These are phyloP conservation scores for Pythium monospermum DNA, from an alignment of 352 stramenopile species.

Conservation along the genomic window DNA sequence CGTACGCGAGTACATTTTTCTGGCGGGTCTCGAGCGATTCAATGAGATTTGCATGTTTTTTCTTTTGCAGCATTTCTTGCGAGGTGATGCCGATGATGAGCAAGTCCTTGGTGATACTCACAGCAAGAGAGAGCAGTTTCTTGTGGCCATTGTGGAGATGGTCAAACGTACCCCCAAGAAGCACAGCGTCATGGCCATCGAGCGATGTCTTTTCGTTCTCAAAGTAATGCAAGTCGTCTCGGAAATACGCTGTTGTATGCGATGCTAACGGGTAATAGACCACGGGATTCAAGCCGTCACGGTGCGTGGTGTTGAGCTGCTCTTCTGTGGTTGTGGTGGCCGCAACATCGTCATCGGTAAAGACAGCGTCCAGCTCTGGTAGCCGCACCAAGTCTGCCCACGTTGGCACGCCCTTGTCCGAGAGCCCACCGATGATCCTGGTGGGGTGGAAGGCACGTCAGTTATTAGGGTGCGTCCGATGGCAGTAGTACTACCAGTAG, in stretches of 20 bases:
- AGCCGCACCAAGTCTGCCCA: conserved; percentile 63
- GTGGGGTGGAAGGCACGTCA: background rate
- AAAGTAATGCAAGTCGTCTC: conserved; percentile 61
- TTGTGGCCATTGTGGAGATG: conserved; percentile 90
- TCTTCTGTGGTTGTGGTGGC: conserved; percentile 16
- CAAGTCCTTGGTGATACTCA: conserved; percentile 35
- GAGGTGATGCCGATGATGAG: conserved; percentile 80
- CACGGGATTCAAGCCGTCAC: conserved; percentile 51
- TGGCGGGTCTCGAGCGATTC: conserved; percentile 56
- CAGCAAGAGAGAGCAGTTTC: conserved; percentile 81
- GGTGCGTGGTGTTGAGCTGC: conserved; percentile 55
- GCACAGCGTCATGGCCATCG: conserved; percentile 42
- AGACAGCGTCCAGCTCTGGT: conserved; percentile 63
- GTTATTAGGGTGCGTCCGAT: too few relatives aligned
- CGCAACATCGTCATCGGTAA: conserved; percentile 59
- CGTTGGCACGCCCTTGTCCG: conserved; percentile 17
- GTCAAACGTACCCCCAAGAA: conserved; percentile 88
- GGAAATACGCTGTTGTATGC: conserved; percentile 41
- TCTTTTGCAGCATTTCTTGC: conserved; percentile 73
- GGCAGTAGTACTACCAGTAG: too few relatives aligned
- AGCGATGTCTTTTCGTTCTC: conserved; percentile 54
- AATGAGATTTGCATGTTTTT: conserved; percentile 69
- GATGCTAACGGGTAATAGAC: conserved; percentile 61
- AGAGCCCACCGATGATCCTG: conserved; percentile 7
- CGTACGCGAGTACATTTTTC: conserved; percentile 48